These are phyloP conservation scores for Ochetophila trinervis DNA, from an alignment of 306 rosid species.

Conservation along the genomic window DNA sequence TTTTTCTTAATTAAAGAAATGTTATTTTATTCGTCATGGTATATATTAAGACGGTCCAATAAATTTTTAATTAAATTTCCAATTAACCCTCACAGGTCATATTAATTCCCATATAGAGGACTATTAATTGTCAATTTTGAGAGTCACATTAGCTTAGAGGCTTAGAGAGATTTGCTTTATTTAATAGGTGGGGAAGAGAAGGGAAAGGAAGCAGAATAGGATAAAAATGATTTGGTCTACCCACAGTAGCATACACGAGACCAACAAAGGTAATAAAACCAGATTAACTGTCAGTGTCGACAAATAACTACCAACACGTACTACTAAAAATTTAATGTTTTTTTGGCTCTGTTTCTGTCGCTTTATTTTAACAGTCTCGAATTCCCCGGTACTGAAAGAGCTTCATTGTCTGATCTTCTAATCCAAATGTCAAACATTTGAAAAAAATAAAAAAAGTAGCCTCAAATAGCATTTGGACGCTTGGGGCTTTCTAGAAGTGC, in stretches of 20 bases:
- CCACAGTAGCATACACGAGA: too few species aligned
- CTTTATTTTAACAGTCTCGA: conserved; percentile 3
- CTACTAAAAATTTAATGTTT: background rate
- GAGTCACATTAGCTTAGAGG: too few species aligned
- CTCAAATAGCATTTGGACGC: background rate
- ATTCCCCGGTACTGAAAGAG: conserved; percentile 1
- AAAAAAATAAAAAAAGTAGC: background rate
- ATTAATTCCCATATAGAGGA: too few species aligned
- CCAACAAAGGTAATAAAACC: background rate
- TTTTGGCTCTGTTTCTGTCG: background rate
- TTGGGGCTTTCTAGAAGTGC: conserved; percentile 30
- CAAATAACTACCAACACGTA: conserved; percentile 20
- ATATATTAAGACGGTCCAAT: background rate
- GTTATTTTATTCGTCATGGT: background rate
- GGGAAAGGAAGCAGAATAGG: too few species aligned
- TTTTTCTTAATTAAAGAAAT: background rate
- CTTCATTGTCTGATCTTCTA: background rate
- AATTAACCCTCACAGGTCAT: too few species aligned
- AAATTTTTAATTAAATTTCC: background rate
- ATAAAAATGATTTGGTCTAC: too few species aligned
- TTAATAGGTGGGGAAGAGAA: too few species aligned
- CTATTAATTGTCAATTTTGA: too few species aligned
- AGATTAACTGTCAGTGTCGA: background rate
- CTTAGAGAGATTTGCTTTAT: too few species aligned
- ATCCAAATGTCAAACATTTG: conserved; percentile 10